Base-by-base conservation (phyloP, 2,329 filamentous ascomycete genomes). In the Sporothrix curviconia region DNA sequence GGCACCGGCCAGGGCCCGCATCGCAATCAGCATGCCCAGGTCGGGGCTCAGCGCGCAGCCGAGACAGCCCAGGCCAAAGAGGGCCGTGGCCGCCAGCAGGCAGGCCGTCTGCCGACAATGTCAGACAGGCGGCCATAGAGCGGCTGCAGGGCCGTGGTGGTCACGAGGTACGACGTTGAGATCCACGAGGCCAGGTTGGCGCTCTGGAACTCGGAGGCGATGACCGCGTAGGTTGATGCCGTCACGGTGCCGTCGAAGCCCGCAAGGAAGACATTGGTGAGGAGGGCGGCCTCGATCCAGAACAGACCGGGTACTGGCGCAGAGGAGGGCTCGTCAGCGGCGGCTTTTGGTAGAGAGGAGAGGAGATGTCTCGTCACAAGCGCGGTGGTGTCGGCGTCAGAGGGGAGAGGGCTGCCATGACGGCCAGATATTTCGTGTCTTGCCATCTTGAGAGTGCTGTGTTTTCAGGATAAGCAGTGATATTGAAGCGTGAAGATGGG, bases 221-320 rank as follows among this genome's bases (percentile, higher is more conserved):
- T 75, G 30, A 87, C 82, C 3, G 85, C 84, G 66, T 90, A 87
- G 1, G 83, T 87, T 2, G 86, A 83, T 0, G 86, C 86, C 67
- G 87, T 90, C 57, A 90, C 78, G 0, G 87, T 90, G 3, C 83
- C 81, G 67, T 90, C 87, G 63, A 90, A 89, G 2, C 81, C 82
- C 25, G 79, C 80, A 8, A 86, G 74, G 59, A 86, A 86, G 7
- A 86, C 82, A 60, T 85, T 86, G 43, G 78, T 76, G 73, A 85
- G 83, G 63, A 86, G 83, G 30, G 82, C 80, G 7, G 81, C 66
- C 69, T 85, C 75, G 51, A 85, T 82, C 77, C 77, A 80, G 37
- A 76, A 14, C 61, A 85, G 83, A n/a, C 78, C 78, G 2, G 53
- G 50, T 2, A 59, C 28, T n/a, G 12, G 19, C 5, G 14, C 24